phyloP scores from a whole-genome alignment of 1,284 basidiomycete genomes.

The Fomitopsis schrenkii region DNA sequence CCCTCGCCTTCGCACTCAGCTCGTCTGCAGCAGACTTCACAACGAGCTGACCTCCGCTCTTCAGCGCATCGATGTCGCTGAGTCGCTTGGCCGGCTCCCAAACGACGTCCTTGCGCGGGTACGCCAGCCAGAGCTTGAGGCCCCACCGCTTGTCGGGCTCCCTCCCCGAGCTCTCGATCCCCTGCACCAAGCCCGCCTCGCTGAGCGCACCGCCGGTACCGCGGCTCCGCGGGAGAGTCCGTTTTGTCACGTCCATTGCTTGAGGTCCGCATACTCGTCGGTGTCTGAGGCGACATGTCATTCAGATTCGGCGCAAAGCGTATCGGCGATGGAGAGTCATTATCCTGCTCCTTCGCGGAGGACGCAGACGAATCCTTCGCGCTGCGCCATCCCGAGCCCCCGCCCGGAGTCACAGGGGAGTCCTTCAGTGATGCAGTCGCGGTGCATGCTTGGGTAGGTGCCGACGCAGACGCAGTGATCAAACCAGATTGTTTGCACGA shows the following conservation, averaged over 20 bases:
- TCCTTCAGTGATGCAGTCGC: neutral
- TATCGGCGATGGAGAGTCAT: neutral
- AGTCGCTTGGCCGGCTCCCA: slow-evolving; percentile 43
- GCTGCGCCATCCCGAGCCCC: neutral
- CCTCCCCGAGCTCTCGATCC: slow-evolving; percentile 30
- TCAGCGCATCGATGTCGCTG: slow-evolving; percentile 48
- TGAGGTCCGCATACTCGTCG: neutral
- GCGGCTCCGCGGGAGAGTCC: no score
- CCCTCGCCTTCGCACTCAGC: slow-evolving; percentile 20
- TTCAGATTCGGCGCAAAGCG: slow-evolving; percentile 1
- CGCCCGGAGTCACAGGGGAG: neutral
- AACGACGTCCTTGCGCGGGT: slow-evolving; percentile 63
- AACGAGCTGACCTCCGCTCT: slow-evolving; percentile 66
- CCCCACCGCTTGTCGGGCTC: slow-evolving; percentile 57
- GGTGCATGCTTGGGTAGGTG: neutral
- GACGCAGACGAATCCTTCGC: neutral
- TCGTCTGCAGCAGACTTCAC: slow-evolving; percentile 48
- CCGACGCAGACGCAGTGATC: neutral
- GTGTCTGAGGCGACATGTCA: neutral
- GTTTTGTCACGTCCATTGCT: neutral
- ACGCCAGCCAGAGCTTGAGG: slow-evolving; percentile 67
- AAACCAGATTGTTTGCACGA: neutral
- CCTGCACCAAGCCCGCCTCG: slow-evolving; percentile 37
- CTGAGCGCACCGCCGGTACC: slow-evolving; percentile 19
- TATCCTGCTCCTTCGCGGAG: neutral